Evolutionary conservation across 768 basidiomycete genomes (phyloP).

Genomic region (Dacryopinax primogenitus): DNA sequence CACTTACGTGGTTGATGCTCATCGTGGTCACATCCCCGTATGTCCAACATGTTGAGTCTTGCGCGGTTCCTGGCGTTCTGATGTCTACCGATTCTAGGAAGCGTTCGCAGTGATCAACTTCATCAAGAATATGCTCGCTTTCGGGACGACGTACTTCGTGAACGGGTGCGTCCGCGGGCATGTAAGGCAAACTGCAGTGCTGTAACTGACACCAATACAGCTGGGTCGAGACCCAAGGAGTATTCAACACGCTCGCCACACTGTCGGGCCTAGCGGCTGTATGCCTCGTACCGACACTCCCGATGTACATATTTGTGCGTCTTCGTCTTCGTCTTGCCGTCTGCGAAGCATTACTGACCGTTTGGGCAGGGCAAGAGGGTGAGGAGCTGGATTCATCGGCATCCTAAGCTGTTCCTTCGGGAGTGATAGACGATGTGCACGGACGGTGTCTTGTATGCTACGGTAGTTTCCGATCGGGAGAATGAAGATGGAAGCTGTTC

Average conservation of each 20-base stretch:
- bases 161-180: too few relatives aligned
- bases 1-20: constrained; percentile 20
- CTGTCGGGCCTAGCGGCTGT: not conserved
- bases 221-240: constrained; percentile 1
- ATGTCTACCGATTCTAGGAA: not conserved
- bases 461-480: too few relatives aligned
- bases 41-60: not conserved
- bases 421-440: too few relatives aligned
- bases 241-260: not conserved
- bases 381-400: not conserved
- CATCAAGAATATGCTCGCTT: not conserved
- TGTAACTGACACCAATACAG: too few relatives aligned
- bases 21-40: constrained; percentile 11
- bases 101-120: not conserved
- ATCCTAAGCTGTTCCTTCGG: not conserved
- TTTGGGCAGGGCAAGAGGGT: not conserved
- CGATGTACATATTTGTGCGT: not conserved
- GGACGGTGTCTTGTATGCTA: too few relatives aligned
- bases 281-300: not conserved
- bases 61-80: not conserved
- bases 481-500: too few relatives aligned
- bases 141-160: not conserved
- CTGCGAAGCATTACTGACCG: not conserved
- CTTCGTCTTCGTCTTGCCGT: not conserved
- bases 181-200: too few relatives aligned